Percentiles rank a stretch among this genome's conserved stretches.
These are phyloP conservation scores for Suhomyces panamericanus DNA, from an alignment of 1,139 yeast genomes.

Conservation along the genomic window DNA sequence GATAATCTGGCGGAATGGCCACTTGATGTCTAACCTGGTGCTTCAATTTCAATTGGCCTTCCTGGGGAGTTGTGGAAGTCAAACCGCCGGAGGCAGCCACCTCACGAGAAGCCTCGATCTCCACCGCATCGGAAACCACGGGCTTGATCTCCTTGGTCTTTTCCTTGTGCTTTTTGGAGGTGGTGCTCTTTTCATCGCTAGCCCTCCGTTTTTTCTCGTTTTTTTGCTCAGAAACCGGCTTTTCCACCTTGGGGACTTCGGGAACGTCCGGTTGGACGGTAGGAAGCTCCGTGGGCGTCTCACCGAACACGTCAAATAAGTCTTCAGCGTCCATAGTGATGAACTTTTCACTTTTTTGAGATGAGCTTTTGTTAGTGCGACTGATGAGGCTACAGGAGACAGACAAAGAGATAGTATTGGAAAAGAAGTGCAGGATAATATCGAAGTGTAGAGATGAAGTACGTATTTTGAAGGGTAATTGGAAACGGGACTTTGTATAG, in stretches of 20 bases:
- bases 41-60: conserved; percentile 63
- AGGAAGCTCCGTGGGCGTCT: conserved; percentile 48
- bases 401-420: background rate
- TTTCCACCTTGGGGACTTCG: conserved; percentile 9
- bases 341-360: conserved; percentile 6
- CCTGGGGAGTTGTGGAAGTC: conserved; percentile 35
- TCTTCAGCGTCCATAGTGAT: conserved; percentile 47
- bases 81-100: conserved; percentile 80
- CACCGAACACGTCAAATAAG: conserved; percentile 69
- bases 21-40: conserved; percentile 98
- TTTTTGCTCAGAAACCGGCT: conserved; percentile 1
- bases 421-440: background rate
- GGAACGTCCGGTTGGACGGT: conserved; percentile 18
- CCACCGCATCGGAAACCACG: conserved; percentile 84
- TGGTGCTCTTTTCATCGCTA: conserved; percentile 12
- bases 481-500: too few relatives aligned
- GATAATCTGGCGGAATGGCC: conserved; percentile 89
- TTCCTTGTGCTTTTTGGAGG: conserved; percentile 11
- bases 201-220: conserved; percentile 16
- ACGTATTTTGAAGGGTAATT: too few relatives aligned
- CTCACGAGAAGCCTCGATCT: conserved; percentile 87
- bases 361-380: conserved; percentile 6
- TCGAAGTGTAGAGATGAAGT: too few relatives aligned
- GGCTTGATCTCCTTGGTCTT: conserved; percentile 46
- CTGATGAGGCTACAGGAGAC: conserved; percentile 2